phyloP scores from a whole-genome alignment of 78 protist genomes.

The Blattamonas nauphoetae region DNA sequence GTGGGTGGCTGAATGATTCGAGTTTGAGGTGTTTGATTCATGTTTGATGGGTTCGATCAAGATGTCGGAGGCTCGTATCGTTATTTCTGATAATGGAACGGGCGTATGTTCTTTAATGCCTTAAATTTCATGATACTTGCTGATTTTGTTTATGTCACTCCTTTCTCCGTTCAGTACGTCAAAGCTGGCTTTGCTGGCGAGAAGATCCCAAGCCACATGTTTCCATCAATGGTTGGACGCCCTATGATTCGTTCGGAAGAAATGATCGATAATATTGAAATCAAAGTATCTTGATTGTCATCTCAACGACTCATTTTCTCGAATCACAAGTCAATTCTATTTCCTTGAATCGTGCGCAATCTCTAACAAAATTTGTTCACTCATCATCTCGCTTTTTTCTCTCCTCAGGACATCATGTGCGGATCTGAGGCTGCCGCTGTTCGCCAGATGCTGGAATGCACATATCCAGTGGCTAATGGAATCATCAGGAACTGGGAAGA shows the following conservation, averaged over 20 bases:
- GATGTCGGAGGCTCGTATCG: too few species aligned
- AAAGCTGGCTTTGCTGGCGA: constrained; percentile 94
- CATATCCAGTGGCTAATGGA: constrained; percentile 89
- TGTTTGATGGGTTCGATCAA: too few species aligned
- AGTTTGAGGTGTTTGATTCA: too few species aligned
- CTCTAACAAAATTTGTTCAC: too few species aligned
- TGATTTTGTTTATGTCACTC: neutral
- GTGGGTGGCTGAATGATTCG: too few species aligned
- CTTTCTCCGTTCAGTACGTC: constrained; percentile 55
- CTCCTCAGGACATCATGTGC: constrained; percentile 82
- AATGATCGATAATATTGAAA: constrained; percentile 37
- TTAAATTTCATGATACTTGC: neutral
- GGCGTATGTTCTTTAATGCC: neutral
- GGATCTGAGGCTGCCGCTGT: constrained; percentile 82
- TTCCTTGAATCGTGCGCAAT: too few species aligned
- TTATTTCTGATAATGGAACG: neutral
- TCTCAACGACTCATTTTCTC: too few species aligned
- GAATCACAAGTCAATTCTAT: too few species aligned
- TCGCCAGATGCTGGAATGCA: constrained; percentile 70
- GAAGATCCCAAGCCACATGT: constrained; percentile 85
- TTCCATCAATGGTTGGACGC: constrained; percentile 95
- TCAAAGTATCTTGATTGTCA: constrained; percentile 24
- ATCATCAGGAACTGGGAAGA: constrained; percentile 86
- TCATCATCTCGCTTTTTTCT: too few species aligned
- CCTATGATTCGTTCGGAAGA: constrained; percentile 86